Conservation (phyloP, 176 grass and related monocot genomes). For the bread wheat (Triticum aestivum) region IWGSC_CS_RefSeq_v2.1 NC_057806.1:130429537-130430036, state of each 20-base stretch:
- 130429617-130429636: slow-evolving; percentile 40
- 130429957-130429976: slow-evolving; percentile 96
- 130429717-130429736: slow-evolving; percentile 48
- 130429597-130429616: slow-evolving; percentile 39
- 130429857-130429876: slow-evolving; percentile 74
- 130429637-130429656: slow-evolving; percentile 57
- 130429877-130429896: slow-evolving; percentile 78
- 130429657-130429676: slow-evolving; percentile 45
- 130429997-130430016: slow-evolving; percentile 25
- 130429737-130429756: slow-evolving; percentile 9
- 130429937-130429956: slow-evolving; percentile 62
- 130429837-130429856: slow-evolving; percentile 65
- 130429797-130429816: neutral
- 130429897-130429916: slow-evolving; percentile 90
- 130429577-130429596: slow-evolving; percentile 93
- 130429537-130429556: neutral
- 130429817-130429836: slow-evolving; percentile 66
- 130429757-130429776: neutral
- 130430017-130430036: slow-evolving; percentile 10
- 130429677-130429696: slow-evolving; percentile 52
- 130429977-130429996: slow-evolving; percentile 97
- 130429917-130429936: slow-evolving; percentile 75
- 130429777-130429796: slow-evolving; percentile 2
- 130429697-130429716: slow-evolving; percentile 71
- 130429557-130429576: slow-evolving; percentile 78